phyloP scores from a whole-genome alignment of 1,284 basidiomycete genomes.

The Ceratobasidium sp. region DNA sequence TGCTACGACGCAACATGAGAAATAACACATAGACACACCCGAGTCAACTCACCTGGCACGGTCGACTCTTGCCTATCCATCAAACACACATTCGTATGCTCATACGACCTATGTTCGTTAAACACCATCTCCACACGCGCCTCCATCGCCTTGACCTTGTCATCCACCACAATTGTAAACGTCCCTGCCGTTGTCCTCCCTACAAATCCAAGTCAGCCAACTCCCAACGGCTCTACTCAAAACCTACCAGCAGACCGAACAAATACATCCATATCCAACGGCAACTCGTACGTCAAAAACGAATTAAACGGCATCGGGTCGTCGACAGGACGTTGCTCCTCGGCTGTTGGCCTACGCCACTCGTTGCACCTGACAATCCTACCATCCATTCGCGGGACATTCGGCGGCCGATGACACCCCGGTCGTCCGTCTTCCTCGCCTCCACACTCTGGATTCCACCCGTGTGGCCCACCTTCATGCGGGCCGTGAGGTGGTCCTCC shows the following conservation, averaged over 20 bases:
- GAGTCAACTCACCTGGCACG: constrained; percentile 15
- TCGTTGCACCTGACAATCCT: constrained; percentile 28
- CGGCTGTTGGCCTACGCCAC: constrained; percentile 25
- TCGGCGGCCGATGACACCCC: constrained; percentile 38
- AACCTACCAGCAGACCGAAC: constrained; percentile 29
- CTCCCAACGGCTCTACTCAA: not conserved
- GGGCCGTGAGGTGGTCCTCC: not conserved
- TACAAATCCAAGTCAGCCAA: constrained; percentile 10
- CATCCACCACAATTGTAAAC: constrained; percentile 30
- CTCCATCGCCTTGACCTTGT: constrained; percentile 37
- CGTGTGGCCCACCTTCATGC: constrained; percentile 5
- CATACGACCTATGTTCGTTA: constrained; percentile 39
- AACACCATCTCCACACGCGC: constrained; percentile 42
- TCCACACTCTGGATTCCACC: constrained; percentile 37
- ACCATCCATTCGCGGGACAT: constrained; percentile 22
- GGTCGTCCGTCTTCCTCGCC: constrained; percentile 4
- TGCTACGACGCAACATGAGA: not conserved
- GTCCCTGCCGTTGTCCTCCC: constrained; percentile 23
- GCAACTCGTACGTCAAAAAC: constrained; percentile 33
- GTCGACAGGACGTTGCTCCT: constrained; percentile 23
- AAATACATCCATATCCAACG: constrained; percentile 30
- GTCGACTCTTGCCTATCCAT: constrained; percentile 32
- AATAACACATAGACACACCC: not conserved
- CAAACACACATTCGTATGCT: constrained; percentile 35
- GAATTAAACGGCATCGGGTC: constrained; percentile 41